Evolutionary conservation across 2,329 filamentous ascomycete species (phyloP).

Genomic region (Cladosporium sp.): DNA sequence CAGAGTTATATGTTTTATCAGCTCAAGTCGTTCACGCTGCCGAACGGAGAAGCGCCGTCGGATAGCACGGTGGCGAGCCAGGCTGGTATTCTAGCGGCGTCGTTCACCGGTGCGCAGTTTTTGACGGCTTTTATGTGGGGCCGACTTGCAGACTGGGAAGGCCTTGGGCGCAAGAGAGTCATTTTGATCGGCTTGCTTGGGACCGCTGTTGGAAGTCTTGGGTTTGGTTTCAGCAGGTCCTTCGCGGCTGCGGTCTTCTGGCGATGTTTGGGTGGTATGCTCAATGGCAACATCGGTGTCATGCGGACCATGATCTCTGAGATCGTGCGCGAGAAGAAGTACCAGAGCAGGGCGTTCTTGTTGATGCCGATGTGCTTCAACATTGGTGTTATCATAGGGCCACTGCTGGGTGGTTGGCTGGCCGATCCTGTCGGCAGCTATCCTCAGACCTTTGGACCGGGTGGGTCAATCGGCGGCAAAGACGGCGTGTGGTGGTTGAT

Average conservation of each 20-base stretch:
- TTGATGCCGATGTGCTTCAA: slow-evolving; percentile 65
- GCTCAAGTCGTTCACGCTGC: slow-evolving; percentile 61
- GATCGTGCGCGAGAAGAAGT: slow-evolving; percentile 63
- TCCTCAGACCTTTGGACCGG: slow-evolving; percentile 57
- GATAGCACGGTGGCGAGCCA: slow-evolving; percentile 66
- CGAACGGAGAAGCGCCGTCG: slow-evolving; percentile 38
- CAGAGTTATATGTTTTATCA: slow-evolving; percentile 84
- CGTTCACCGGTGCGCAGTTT: slow-evolving; percentile 77
- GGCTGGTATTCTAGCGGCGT: slow-evolving; percentile 69
- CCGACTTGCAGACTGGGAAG: slow-evolving; percentile 57
- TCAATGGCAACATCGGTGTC: slow-evolving; percentile 69
- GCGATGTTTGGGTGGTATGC: slow-evolving; percentile 57
- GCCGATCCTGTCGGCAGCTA: slow-evolving; percentile 60
- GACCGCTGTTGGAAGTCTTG: slow-evolving; percentile 58
- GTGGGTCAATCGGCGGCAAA: slow-evolving; percentile 50
- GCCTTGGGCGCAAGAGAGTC: slow-evolving; percentile 65
- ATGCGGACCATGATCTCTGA: slow-evolving; percentile 71
- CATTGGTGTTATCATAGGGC: slow-evolving; percentile 43
- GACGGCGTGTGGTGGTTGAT: slow-evolving; percentile 56
- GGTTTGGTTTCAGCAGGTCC: slow-evolving; percentile 61
- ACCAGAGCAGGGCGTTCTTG: slow-evolving; percentile 49
- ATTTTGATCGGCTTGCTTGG: slow-evolving; percentile 70
- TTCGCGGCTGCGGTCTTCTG: slow-evolving; percentile 60
- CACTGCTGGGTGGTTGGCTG: slow-evolving; percentile 58
- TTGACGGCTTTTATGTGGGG: slow-evolving; percentile 80